These are phyloP conservation scores for Plenodomus lindquistii DNA, from an alignment of 2,329 filamentous ascomycete species.

Conservation along the genomic window DNA sequence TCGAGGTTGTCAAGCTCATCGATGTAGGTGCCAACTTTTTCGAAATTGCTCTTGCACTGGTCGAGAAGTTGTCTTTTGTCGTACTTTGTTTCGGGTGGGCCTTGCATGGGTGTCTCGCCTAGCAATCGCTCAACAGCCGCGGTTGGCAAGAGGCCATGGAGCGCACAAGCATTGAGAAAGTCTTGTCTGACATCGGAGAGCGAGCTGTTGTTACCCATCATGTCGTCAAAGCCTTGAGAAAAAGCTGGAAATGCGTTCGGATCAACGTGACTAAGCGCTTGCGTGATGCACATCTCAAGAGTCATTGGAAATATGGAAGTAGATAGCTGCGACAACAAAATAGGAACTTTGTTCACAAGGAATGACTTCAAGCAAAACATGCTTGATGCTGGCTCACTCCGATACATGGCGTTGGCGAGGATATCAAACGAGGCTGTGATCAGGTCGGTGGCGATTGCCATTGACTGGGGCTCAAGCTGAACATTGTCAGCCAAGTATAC, in stretches of 20 bases:
- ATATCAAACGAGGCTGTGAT: slow-evolving; percentile 89
- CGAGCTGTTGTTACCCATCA: slow-evolving; percentile 57
- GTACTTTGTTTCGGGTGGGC: slow-evolving; percentile 73
- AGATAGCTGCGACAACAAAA: slow-evolving; percentile 62
- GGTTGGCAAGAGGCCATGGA: slow-evolving; percentile 82
- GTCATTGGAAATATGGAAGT: slow-evolving; percentile 62
- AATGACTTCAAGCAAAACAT: slow-evolving; percentile 82
- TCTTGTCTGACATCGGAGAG: slow-evolving; percentile 73
- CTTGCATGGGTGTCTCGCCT: slow-evolving; percentile 82
- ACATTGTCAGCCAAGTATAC: slow-evolving; percentile 31
- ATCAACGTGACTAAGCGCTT: slow-evolving; percentile 67
- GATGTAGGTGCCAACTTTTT: slow-evolving; percentile 75
- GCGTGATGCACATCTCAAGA: slow-evolving; percentile 66
- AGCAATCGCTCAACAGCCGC: slow-evolving; percentile 77
- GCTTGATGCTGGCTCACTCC: slow-evolving; percentile 61
- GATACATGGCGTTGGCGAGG: slow-evolving; percentile 82
- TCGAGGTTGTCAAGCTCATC: slow-evolving; percentile 86
- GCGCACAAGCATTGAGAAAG: slow-evolving; percentile 86
- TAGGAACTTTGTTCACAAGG: slow-evolving; percentile 73
- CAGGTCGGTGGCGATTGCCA: slow-evolving; percentile 76
- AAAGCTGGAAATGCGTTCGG: slow-evolving; percentile 66
- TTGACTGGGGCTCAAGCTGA: slow-evolving; percentile 74
- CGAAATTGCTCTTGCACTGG: slow-evolving; percentile 76
- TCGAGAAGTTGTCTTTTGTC: slow-evolving; percentile 76
- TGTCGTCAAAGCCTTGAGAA: slow-evolving; percentile 65